Evolutionary conservation across 2,329 filamentous ascomycete genomes (phyloP), one percentile per base, ranked within the genome.

Genomic region (Hymenoscyphus fraxineus): DNA sequence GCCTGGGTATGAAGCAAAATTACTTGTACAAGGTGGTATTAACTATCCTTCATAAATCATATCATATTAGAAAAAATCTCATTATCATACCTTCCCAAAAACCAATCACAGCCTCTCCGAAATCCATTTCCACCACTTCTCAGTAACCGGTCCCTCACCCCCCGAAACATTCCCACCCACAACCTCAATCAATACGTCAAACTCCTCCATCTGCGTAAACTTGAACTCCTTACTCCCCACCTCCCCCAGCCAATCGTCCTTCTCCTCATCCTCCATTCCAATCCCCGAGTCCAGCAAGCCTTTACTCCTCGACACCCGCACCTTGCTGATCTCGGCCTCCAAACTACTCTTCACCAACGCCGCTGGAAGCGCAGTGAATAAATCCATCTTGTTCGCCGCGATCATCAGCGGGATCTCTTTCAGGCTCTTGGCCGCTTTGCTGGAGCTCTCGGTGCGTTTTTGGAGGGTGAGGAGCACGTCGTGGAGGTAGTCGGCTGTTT

Each of bases 41-140:
- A 35, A 35, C 35, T 35, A 10, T 35, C 9, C 35, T 35, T 35
- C 35, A 35, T 35, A 35, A 35, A 35, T 35, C 35, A 35, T 35
- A 7, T 35, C 35, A 35, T 35, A 51, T 22, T 19, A 2, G 6
- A 10, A 47, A 47, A 47, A 19, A 7, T 27, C 13, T 51, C 9
- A 35, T 35, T 35, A 51, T 51, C 22, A 22, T 35, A n/a, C 5
- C 22, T 22, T 22, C 22, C 9, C 22, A 7, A 51, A 12, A 10
- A 47, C 16, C 16, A 47, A 56, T 67, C 77, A 95, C 71, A 96
- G 79, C 73, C 88, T 86, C 74, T 88, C 84, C 1, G 88, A 91
- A 74, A 98, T 88, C 94, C 94, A 98, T 72, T 85, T 85, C 86
- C 93, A 96, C 93, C 94, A 97, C 76, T 86, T 88, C 64, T 90